phyloP scores from a whole-genome alignment of 139 green algal genomes.

The Klebsormidium nitens region DNA sequence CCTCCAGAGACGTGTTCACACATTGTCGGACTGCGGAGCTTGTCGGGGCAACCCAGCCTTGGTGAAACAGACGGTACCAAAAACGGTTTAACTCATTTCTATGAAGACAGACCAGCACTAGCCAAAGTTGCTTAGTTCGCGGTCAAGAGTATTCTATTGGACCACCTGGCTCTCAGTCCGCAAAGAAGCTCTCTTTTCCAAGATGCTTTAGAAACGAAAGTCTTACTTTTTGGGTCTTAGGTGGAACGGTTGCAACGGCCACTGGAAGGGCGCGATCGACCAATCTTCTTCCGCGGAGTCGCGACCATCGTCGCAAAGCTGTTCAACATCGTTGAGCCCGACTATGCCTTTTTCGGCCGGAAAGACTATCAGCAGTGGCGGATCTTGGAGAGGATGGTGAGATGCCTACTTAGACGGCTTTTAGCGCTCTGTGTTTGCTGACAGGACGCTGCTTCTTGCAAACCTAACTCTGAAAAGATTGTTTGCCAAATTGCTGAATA shows the following conservation, averaged over 20 bases:
- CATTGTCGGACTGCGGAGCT: too few relatives aligned
- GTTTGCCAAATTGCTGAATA: background rate
- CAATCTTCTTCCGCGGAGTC: conserved; percentile 96
- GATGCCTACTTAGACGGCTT: background rate
- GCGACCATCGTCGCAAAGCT: conserved; percentile 87
- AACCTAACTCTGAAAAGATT: background rate
- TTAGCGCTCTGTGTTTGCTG: background rate
- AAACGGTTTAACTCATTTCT: too few relatives aligned
- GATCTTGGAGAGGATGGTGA: conserved; percentile 78
- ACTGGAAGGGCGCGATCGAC: conserved; percentile 75
- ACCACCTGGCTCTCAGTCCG: too few relatives aligned
- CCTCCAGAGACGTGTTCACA: too few relatives aligned
- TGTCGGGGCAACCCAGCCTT: too few relatives aligned
- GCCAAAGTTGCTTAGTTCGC: too few relatives aligned
- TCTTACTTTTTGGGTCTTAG: too few relatives aligned
- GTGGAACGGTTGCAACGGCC: conserved; percentile 55
- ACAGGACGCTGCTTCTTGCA: background rate
- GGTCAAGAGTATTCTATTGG: too few relatives aligned
- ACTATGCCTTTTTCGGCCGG: conserved; percentile 90
- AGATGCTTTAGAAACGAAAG: too few relatives aligned
- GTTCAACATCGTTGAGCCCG: conserved; percentile 86
- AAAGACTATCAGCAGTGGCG: conserved; percentile 98
- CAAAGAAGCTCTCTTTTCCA: too few relatives aligned
- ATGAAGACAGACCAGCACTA: too few relatives aligned
- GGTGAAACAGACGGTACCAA: too few relatives aligned